phyloP scores from a whole-genome alignment of 306 rosid species.

The Dryas drummondii region DNA sequence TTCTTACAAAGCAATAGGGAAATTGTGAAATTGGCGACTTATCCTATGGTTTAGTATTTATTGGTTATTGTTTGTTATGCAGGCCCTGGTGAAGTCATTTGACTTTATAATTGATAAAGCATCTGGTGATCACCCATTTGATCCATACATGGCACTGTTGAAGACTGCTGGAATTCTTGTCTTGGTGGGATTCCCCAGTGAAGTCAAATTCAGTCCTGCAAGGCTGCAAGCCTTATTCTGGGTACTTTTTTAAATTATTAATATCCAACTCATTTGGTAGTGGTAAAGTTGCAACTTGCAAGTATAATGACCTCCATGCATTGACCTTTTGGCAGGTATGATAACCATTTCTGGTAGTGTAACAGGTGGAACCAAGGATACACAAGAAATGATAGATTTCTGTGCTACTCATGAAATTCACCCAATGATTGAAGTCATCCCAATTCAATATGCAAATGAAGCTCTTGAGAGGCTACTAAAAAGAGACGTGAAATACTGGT shows the following conservation, averaged over 20 bases:
- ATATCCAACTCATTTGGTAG: conserved; percentile 1
- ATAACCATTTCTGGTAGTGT: conserved; percentile 60
- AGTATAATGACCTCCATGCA: conserved; percentile 12
- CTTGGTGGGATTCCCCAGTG: conserved; percentile 75
- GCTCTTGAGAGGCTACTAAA: conserved; percentile 76
- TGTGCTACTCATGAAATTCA: conserved; percentile 63
- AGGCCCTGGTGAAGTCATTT: conserved; percentile 64
- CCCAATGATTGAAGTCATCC: conserved; percentile 77
- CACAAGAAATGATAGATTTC: conserved; percentile 72
- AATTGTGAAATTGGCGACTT: not conserved
- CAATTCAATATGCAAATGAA: conserved; percentile 76
- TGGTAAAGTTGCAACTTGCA: not conserved
- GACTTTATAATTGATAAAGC: conserved; percentile 82
- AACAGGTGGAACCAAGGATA: conserved; percentile 67
- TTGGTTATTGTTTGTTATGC: conserved; percentile 10
- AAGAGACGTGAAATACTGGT: conserved; percentile 30
- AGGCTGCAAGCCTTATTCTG: conserved; percentile 60
- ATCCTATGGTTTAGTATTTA: not conserved
- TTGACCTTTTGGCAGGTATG: conserved; percentile 46
- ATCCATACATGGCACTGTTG: conserved; percentile 71
- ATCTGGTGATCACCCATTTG: conserved; percentile 85
- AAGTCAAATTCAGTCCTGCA: conserved; percentile 70
- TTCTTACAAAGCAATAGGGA: conserved; percentile 9
- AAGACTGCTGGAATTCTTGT: conserved; percentile 59
- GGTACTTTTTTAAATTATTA: conserved; percentile 39